Conservation (phyloP, 306 rosid species). For the Trifolium dubium region DNA sequence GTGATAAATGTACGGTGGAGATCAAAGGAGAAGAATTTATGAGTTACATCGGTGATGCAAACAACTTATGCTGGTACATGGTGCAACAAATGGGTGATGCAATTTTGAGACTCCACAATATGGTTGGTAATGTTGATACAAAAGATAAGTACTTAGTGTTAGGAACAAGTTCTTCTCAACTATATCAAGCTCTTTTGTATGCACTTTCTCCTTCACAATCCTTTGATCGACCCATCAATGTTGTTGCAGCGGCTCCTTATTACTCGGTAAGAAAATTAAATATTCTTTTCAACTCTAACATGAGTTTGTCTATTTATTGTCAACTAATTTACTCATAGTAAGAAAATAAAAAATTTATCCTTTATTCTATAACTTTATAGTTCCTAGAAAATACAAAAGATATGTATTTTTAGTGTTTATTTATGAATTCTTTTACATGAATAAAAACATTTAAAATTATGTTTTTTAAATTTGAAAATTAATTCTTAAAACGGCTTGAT, state of each 20-base stretch:
- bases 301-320: too few species aligned
- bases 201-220: constrained; percentile 58
- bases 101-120: constrained; percentile 54
- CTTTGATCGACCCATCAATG: constrained; percentile 51
- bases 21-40: constrained; percentile 59
- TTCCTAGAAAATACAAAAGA: too few species aligned
- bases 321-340: too few species aligned
- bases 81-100: constrained; percentile 51
- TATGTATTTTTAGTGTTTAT: too few species aligned
- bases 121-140: constrained; percentile 66
- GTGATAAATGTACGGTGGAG: constrained; percentile 63
- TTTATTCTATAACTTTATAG: too few species aligned
- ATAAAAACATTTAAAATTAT: too few species aligned
- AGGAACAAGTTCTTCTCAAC: constrained; percentile 80
- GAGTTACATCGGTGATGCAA: constrained; percentile 59
- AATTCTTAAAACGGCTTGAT: too few species aligned
- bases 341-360: too few species aligned
- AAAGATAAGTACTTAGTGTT: constrained; percentile 56
- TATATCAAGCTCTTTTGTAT: constrained; percentile 63
- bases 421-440: too few species aligned
- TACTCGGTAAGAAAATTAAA: constrained; percentile 58
- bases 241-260: constrained; percentile 74
- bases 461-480: too few species aligned
- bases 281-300: too few species aligned
- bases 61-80: constrained; percentile 68